These are phyloP conservation scores for Triticum timopheevii DNA, from an alignment of 176 grass and related monocot genomes.

Conservation along the genomic window DNA sequence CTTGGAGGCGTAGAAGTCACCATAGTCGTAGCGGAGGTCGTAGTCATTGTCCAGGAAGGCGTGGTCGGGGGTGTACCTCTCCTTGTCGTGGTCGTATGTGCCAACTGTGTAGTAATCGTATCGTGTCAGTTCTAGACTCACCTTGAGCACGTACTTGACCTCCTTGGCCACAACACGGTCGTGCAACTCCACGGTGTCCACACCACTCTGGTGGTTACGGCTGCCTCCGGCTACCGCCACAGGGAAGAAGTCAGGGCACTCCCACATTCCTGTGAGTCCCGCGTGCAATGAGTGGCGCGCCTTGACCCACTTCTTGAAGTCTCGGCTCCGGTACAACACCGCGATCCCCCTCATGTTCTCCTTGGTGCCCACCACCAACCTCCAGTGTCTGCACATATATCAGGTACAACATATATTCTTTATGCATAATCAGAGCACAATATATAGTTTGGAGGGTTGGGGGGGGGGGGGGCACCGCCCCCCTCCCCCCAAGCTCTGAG, in stretches of 20 bases:
- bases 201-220: neutral
- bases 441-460: no score
- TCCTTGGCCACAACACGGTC: neutral
- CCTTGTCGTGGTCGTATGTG: conserved; percentile 30
- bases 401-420: no score
- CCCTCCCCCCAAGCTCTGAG: no score
- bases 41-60: neutral
- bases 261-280: neutral
- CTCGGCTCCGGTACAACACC: neutral
- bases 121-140: conserved; percentile 23
- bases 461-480: no score
- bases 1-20: conserved; percentile 55
- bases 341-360: neutral
- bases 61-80: conserved; percentile 33
- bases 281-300: neutral
- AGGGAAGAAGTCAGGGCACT: neutral
- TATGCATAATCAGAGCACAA: no score
- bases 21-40: conserved; percentile 45
- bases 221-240: neutral
- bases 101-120: conserved; percentile 39
- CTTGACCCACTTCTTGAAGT: neutral
- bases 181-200: neutral
- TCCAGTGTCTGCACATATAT: neutral
- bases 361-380: neutral
- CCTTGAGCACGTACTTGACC: conserved; percentile 44